phyloP scores from a whole-genome alignment of 768 basidiomycete genomes.

The Gyrodon lividus region DNA sequence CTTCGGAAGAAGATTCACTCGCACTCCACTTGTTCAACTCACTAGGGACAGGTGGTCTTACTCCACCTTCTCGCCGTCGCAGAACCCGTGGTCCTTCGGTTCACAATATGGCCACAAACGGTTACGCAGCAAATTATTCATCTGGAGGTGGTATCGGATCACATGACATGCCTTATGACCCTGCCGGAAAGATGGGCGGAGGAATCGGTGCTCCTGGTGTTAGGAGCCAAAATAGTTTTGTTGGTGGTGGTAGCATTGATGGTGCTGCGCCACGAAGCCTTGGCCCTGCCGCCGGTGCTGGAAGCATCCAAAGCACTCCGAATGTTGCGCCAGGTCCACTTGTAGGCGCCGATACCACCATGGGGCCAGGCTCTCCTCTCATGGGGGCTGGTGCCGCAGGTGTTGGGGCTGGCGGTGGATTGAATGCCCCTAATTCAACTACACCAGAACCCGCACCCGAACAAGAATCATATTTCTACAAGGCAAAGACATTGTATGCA shows the following conservation, averaged over 20 bases:
- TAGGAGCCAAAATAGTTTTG: constrained; percentile 44
- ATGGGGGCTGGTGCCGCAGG: constrained; percentile 64
- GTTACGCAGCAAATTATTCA: constrained; percentile 56
- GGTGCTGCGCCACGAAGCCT: constrained; percentile 54
- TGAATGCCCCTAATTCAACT: constrained; percentile 13
- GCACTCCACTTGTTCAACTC: constrained; percentile 82
- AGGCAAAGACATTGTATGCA: constrained; percentile 86
- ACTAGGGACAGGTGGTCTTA: constrained; percentile 83
- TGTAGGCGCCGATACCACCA: constrained; percentile 42
- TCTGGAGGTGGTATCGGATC: constrained; percentile 72
- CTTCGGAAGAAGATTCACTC: constrained; percentile 92
- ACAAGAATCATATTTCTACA: constrained; percentile 58
- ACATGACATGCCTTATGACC: constrained; percentile 61
- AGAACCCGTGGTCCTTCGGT: constrained; percentile 65
- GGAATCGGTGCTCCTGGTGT: constrained; percentile 42
- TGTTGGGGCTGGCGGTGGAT: constrained; percentile 51
- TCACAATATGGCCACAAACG: constrained; percentile 60
- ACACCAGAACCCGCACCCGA: constrained; percentile 30
- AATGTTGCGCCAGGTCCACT: constrained; percentile 34
- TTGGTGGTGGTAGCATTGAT: constrained; percentile 44
- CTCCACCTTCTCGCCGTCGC: constrained; percentile 76
- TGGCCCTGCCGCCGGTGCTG: constrained; percentile 45
- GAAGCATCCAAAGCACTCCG: constrained; percentile 57
- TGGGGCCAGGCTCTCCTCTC: constrained; percentile 60
- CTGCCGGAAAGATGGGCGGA: constrained; percentile 48